Evolutionary conservation across 495 filamentous ascomycete species (phyloP), one percentile per base, ranked within the genome.

Genomic region (Achaetomiella virescens): DNA sequence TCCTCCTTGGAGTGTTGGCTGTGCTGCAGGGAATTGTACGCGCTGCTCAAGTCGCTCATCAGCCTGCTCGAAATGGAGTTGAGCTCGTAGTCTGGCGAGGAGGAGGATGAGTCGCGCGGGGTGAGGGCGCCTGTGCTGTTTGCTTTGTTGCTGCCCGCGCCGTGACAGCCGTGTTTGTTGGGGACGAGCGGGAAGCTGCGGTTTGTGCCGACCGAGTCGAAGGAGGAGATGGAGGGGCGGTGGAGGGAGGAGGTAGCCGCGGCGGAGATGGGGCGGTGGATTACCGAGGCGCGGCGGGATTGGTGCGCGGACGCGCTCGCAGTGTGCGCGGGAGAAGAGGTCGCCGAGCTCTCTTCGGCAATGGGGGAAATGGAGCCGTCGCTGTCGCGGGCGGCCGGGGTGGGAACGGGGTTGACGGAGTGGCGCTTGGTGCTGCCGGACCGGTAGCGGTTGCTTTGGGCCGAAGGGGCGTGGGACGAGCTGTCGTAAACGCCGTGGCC

Each of bases 161-260:
- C n/a, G n/a, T n/a, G n/a, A n/a, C n/a, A n/a, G n/a, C n/a, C n/a
- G 44, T 3, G 45, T 6, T 35, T 0, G 66, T 72, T 76, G 56
- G 75, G 77, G 49, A 80, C 69, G 14, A 81, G 62, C 3, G 77
- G 78, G 49, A 82, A 81, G 63, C 74, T 78, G 57, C 79, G 72
- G 35, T 71, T 75, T 1, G 78, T 80, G 14, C 71, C 74, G 14
- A 66, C 70, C 5, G 75, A 79, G 21, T 73, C 72, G 25, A 79
- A 69, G 2, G 78, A 78, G n/a, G 75, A 70, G 17, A 74, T 54
- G 3, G 77, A 81, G 15, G 75, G 74, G 6, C 78, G 76, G 55
- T 79, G 70, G 59, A 68, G 67, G 8, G 29, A 4, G 14, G 56
- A 54, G 24, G 50, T 22, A 22, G 58, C 50, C 7, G 64, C 62